Evolutionary conservation across 306 rosid species (phyloP).

Genomic region (Dalbergia oliveri): DNA sequence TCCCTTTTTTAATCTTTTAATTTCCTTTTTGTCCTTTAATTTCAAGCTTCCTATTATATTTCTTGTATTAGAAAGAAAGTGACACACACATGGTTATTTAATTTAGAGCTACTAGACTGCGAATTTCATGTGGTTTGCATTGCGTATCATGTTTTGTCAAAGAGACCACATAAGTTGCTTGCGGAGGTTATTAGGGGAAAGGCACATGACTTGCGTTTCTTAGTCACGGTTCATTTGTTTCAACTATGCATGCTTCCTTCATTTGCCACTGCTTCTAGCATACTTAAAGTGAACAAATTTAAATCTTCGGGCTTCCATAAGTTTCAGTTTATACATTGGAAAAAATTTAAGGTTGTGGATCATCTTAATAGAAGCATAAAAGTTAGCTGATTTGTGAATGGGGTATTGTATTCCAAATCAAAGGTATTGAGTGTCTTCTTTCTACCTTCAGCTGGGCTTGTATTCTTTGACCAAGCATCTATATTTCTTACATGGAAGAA

Average conservation of each 20-base stretch:
- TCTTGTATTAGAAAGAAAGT: slow-evolving; percentile 41
- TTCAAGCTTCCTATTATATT: not conserved
- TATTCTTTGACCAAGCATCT: slow-evolving; percentile 31
- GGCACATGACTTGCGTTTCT: slow-evolving; percentile 62
- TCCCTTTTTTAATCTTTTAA: not conserved
- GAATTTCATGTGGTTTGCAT: slow-evolving; percentile 20
- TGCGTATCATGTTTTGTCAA: slow-evolving; percentile 45
- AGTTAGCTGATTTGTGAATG: not conserved
- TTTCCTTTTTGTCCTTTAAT: not conserved
- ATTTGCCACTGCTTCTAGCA: slow-evolving; percentile 36
- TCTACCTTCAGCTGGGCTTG: slow-evolving; percentile 49
- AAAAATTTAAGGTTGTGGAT: not conserved
- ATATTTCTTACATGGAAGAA: slow-evolving; percentile 49
- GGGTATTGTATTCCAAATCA: not conserved
- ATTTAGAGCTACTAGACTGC: not conserved
- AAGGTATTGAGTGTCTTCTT: slow-evolving; percentile 39
- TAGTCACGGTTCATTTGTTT: slow-evolving; percentile 47
- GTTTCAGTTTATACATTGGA: slow-evolving; percentile 20
- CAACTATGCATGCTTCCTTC: slow-evolving; percentile 41
- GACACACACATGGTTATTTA: not conserved
- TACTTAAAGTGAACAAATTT: slow-evolving; percentile 14
- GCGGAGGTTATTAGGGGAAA: slow-evolving; percentile 56
- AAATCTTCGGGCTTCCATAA: not conserved
- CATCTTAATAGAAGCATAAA: not conserved
- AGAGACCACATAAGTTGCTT: slow-evolving; percentile 50